Base-by-base conservation (phyloP, 1,284 basidiomycete genomes). In the Chiua sp. region DNA sequence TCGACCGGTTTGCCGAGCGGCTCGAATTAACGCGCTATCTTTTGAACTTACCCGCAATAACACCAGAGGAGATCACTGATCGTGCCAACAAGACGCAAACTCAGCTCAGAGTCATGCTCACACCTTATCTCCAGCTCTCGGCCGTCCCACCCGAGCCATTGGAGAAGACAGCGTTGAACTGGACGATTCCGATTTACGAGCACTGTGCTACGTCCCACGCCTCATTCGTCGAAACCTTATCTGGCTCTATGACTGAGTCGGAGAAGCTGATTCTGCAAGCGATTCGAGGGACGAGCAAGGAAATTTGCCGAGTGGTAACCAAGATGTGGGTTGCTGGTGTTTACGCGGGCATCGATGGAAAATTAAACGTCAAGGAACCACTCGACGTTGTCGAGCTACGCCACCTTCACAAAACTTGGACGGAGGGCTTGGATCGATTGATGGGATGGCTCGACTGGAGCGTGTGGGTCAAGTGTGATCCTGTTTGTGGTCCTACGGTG, bases 271-370 rank as follows among this genome's bases (percentile, higher is more conserved):
- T 82, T 37, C 66, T 76, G 39, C 49, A 54, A 13, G 68, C 79
- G 3, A 63, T 77, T 7, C 70, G 75, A 35, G 74, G 69, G 0
- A 77, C 75, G 0, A 71, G 62, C 8, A 72, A 69, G 28, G 81
- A 83, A 65, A 80, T 82, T 23, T 85, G 82, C 63, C 74, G 81
- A 1, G 72, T 79, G 8, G 50, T 80, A 28, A 77, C 77, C 3
- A 71, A 69, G 30, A 70, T 83, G 61, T 85, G 82, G 77, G 54
- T 10, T 10, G 30, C 30, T 10, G 30, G 30, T 4, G 70, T 79
- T 47, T 67, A 65, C 49, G 52, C 68, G 7, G 71, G 79, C 33
- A 35, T 80, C 7, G 74, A 32, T 32, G 10, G 10, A 32, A 32
- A 32, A 10, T 32, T 32, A 32, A 32, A 32, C 10, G 10, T 10